Conservation (phyloP, 2,329 filamentous ascomycete species). For the Fusarium veterinarium region DNA sequence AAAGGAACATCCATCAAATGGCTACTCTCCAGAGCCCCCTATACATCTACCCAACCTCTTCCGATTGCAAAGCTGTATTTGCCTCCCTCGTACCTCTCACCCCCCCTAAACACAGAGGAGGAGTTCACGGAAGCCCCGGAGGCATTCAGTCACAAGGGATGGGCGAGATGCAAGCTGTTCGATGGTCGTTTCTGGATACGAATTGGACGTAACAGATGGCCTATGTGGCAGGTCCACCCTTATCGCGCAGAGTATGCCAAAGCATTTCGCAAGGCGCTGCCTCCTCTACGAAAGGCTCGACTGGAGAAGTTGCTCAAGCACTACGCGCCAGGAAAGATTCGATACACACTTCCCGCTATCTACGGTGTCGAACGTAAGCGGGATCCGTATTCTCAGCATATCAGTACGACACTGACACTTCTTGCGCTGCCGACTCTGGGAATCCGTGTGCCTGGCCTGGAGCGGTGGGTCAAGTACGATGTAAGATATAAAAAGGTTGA, state of each 20-base stretch:
- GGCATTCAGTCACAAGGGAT: slow-evolving; percentile 47
- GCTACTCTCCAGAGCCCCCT: slow-evolving; percentile 61
- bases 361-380: slow-evolving; percentile 57
- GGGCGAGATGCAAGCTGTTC: slow-evolving; percentile 56
- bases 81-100: slow-evolving; percentile 31
- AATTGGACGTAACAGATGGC: slow-evolving; percentile 56
- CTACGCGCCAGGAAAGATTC: slow-evolving; percentile 65
- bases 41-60: slow-evolving; percentile 53
- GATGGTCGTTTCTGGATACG: slow-evolving; percentile 73
- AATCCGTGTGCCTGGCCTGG: slow-evolving; percentile 58
- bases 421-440: slow-evolving; percentile 66
- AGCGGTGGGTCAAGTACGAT: slow-evolving; percentile 62
- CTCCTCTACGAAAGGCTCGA: slow-evolving; percentile 43
- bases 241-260: slow-evolving; percentile 58
- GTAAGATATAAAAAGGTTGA: slow-evolving; percentile 64
- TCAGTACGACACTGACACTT: slow-evolving; percentile 52
- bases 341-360: slow-evolving; percentile 66
- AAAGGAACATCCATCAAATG: slow-evolving; percentile 48
- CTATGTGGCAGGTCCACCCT: slow-evolving; percentile 58
- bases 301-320: slow-evolving; percentile 59
- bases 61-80: slow-evolving; percentile 43
- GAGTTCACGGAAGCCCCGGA: slow-evolving; percentile 11
- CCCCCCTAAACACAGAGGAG: slow-evolving; percentile 9
- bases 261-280: slow-evolving; percentile 60
- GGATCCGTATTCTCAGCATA: slow-evolving; percentile 43